Evolutionary conservation across 148 eudicot species (phyloP), one percentile per base, ranked within the genome.

Genomic region (Vaccinium macrocarpon): DNA sequence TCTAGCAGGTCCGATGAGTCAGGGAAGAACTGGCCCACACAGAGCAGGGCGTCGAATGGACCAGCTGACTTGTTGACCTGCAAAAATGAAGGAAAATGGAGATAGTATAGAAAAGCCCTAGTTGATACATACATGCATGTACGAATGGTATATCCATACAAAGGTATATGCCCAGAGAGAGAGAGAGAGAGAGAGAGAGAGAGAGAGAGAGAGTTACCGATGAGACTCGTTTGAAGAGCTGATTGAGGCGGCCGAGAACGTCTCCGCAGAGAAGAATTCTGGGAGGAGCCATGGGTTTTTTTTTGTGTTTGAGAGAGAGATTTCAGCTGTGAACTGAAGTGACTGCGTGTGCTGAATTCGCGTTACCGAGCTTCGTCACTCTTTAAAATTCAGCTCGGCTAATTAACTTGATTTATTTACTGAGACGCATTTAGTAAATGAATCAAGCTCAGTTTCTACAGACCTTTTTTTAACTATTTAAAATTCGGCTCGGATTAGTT

Each of bases 11-110:
- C 95, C n/a, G 89, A 79, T 9, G 95, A 77, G 38, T 94, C 95
- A n/a, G 98, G 98, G 57, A 96, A 96, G 84, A 96, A 96, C 82
- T 96, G 99, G 3, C 99, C 99, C 21, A 96, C 98, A 84, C 99
- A 96, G 25, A 96, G 92, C 50, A 96, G 82, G 3, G 94, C 97
- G 50, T 93, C 97, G 87, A 96, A 96, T 11, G 99, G 97, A 23
- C 99, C 99, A 21, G 99, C 94, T 66, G 99, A 93, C 90, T 96
- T 96, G 82, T 93, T 96, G 76, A 95, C 99, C 98, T 96, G 91
- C 59, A 87, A 80, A 71, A 71, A 53, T 50, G n/a, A 82, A 55
- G 42, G 35, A 21, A 35, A 71, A 71, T 52, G 62, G 35, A 2
- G 18, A 15, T 8, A 66, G 6, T 29, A 18, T 13, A 13, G 75